Evolutionary conservation across 257 asterid species (phyloP), one percentile per base, ranked within the genome.

Genomic region (Solanum peruvianum): DNA sequence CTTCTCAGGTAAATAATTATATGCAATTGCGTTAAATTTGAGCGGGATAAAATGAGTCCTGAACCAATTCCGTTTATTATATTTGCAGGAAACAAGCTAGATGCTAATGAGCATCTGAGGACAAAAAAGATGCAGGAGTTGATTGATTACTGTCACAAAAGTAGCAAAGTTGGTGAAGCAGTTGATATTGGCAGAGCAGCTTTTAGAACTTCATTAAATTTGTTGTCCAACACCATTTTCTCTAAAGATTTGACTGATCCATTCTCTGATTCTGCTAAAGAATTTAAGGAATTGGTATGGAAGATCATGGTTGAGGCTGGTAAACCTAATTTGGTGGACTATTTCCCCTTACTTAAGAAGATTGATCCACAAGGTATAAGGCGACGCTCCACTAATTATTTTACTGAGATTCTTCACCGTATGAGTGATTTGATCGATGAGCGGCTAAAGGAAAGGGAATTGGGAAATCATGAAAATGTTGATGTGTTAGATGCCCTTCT

Each of bases 61-160:
- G n/a, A 9, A 2, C 62, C 23, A 16, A 16, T 52, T 52, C 39
- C 39, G 39, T 35, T 35, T 35, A 35, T 35, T 35, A 35, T 35
- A 45, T 11, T 45, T 14, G 16, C 56, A 47, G 56, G 56, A 12
- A 47, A 47, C 88, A 89, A 98, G 77, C 95, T 96, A 33, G 98
- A 96, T 3, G 94, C 93, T n/a, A 92, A 89, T 33, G 95, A 94
- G 87, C 92, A 91, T 77, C 85, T 94, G 25, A 77, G 99, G 87
- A 27, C 81, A 2, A 72, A 82, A 47, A 95, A 95, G 90, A 95
- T 95, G 1, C 90, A 76, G 73, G 91, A 90, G 78, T 85, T 93
- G 11, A 12, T 86, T 0, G 93, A 89, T 2, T 89, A 90, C 33
- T 90, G 94, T 67, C 23, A 25, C 3, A 85, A 86, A 6, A 88